phyloP scores from a whole-genome alignment of 116 monocot species.

The Iris pallida region DNA sequence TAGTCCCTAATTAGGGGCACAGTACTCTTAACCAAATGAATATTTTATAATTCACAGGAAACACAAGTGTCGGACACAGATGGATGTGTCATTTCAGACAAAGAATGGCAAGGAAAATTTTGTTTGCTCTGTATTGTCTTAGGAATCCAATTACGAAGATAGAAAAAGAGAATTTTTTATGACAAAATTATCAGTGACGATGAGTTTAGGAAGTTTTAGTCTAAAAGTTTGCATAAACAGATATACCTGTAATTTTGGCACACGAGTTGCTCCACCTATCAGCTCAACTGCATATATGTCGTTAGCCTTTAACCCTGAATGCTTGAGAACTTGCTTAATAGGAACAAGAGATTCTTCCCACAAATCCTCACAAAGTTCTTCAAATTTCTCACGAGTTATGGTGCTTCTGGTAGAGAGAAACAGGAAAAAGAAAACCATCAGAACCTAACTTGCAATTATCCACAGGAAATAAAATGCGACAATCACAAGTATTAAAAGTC shows the following conservation, averaged over 20 bases:
- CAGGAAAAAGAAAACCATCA: constrained; percentile 1
- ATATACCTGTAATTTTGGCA: constrained; percentile 93
- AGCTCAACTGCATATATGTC: constrained; percentile 94
- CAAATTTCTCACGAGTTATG: constrained; percentile 95
- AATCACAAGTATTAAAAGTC: no score
- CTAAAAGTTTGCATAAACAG: background rate
- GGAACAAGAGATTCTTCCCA: constrained; percentile 79
- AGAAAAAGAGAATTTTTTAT: no score
- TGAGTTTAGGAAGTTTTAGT: background rate
- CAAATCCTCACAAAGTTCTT: constrained; percentile 89
- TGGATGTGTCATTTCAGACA: no score
- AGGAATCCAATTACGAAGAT: no score
- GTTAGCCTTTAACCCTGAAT: constrained; percentile 65
- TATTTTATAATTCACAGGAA: no score
- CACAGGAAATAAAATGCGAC: no score
- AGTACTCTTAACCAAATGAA: no score
- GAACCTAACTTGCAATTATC: background rate
- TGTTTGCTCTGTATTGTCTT: no score
- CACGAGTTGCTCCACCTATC: constrained; percentile 96
- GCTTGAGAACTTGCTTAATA: constrained; percentile 61
- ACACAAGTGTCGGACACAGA: no score
- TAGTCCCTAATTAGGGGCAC: no score
- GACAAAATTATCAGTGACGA: background rate
- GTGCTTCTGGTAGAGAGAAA: constrained; percentile 65
- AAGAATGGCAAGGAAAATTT: no score